phyloP scores from a whole-genome alignment of 2,329 filamentous ascomycete genomes.

The Botrytis fragariae region DNA sequence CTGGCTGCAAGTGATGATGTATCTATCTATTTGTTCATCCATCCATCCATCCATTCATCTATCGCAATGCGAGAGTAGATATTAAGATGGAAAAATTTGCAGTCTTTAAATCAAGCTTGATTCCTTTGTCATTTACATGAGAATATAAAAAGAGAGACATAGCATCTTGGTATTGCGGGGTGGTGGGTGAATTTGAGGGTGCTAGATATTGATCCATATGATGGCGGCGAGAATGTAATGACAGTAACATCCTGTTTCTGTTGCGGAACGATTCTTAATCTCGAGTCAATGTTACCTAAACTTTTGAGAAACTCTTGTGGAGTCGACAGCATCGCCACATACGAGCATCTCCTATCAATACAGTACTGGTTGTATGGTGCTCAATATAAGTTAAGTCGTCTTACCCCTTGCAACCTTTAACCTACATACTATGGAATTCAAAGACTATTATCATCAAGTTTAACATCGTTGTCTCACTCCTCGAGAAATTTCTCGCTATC shows the following conservation, averaged over 20 bases:
- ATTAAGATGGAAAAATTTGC: background rate
- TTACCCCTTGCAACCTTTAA: background rate
- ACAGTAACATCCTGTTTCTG: too few species aligned
- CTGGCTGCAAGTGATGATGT: background rate
- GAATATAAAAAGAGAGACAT: background rate
- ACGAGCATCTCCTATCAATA: background rate
- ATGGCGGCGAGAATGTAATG: background rate
- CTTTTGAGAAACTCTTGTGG: background rate
- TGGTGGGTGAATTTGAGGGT: background rate
- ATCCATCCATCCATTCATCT: background rate
- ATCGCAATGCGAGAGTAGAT: background rate
- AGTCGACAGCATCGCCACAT: fast-evolving
- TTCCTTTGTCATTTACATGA: background rate
- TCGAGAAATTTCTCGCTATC: background rate
- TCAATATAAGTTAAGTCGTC: background rate
- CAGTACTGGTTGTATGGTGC: background rate
- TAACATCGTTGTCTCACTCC: background rate
- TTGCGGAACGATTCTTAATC: too few species aligned
- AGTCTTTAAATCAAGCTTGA: background rate
- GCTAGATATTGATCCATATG: background rate
- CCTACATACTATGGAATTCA: background rate
- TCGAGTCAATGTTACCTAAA: fast-evolving
- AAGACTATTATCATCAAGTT: background rate
- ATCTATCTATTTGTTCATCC: background rate
- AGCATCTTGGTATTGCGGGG: background rate